Evolutionary conservation across 2,329 filamentous ascomycete genomes (phyloP).

Genomic region (Aureobasidium mangrovei): DNA sequence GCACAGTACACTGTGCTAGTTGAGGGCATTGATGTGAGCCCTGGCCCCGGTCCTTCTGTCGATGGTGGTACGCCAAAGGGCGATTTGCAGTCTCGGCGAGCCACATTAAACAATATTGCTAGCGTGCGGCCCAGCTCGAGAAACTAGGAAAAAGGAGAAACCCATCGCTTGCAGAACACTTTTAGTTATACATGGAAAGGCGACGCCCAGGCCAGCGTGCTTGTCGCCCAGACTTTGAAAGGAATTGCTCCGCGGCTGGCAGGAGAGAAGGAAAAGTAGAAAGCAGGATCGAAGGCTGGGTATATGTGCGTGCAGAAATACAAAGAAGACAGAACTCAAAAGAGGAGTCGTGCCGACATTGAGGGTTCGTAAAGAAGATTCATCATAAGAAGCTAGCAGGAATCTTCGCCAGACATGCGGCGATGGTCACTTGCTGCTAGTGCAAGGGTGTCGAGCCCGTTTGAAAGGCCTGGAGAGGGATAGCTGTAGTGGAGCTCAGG

Average conservation of each 20-base stretch:
- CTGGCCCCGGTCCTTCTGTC: background rate
- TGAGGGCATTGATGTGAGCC: too few relatives aligned
- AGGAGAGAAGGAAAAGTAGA: background rate
- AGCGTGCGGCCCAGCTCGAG: background rate
- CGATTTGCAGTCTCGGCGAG: background rate
- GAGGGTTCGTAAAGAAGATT: background rate
- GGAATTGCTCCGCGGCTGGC: background rate
- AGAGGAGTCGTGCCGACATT: conserved; percentile 7
- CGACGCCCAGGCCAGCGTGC: background rate
- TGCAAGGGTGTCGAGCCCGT: conserved; percentile 31
- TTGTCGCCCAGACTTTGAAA: background rate
- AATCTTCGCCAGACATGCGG: conserved; percentile 25
- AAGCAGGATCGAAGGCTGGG: conserved; percentile 9
- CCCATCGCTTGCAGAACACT: background rate
- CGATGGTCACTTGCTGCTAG: conserved; percentile 29
- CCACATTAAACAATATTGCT: conserved; percentile 1
- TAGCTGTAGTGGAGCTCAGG: conserved; percentile 26
- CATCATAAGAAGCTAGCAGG: conserved; percentile 5
- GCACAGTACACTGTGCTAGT: too few relatives aligned
- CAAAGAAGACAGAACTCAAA: conserved; percentile 1
- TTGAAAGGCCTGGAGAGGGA: conserved; percentile 30
- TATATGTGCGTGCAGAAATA: conserved; percentile 14
- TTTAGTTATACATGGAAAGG: conserved; percentile 8
- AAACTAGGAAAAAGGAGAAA: background rate
- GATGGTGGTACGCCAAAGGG: background rate